Base-by-base conservation (phyloP, 768 basidiomycete genomes). In the Hericium rajendrae region DNA sequence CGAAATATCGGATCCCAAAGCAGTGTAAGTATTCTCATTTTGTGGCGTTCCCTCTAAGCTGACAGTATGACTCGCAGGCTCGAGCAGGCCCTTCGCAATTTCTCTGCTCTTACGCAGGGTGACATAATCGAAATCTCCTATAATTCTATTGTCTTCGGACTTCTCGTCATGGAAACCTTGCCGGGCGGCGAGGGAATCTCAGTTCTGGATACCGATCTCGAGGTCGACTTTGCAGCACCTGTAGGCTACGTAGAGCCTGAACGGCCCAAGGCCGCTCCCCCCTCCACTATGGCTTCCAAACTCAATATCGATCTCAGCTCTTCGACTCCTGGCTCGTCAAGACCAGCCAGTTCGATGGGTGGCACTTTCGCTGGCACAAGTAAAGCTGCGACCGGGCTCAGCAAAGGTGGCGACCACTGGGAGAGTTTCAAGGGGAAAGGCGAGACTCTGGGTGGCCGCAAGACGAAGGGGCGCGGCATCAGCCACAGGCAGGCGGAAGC, bases 51-150 rank as follows among this genome's bases (percentile, higher is more conserved):
- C 22, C 20, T 49, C 22, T 13, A 5, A 32, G 20, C 22, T 32
- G 24, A 18, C 13, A 24, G 13, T 37, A 50, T 26, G 3, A 28
- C 26, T 40, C 18, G 6, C 60, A 98, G 94, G 2, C 84, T 99
- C 39, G 97, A 99, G 72, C 89, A 94, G 69, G 91, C 93, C 15
- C 76, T 99, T 13, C 85, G 94, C 49, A 92, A 95, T 70, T 99
- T 94, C 71, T 84, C 93, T 28, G 83, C 84, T 16, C 77, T 99
- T 24, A 93, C 94, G 0, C 91, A 94, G 65, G 94, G 94, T 48
- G 97, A 99, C 67, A 95, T 97, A 60, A 91, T 99, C 68, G 97
- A 98, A 72, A 95, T 99, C 66, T 84, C 78, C n/a, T 97, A 99
- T 73, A 98, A 98, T 69, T 85, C 85, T 0, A 92, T 99, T 65